Base-by-base conservation (phyloP, 306 rosid genomes). In the Comarum palustre region DNA sequence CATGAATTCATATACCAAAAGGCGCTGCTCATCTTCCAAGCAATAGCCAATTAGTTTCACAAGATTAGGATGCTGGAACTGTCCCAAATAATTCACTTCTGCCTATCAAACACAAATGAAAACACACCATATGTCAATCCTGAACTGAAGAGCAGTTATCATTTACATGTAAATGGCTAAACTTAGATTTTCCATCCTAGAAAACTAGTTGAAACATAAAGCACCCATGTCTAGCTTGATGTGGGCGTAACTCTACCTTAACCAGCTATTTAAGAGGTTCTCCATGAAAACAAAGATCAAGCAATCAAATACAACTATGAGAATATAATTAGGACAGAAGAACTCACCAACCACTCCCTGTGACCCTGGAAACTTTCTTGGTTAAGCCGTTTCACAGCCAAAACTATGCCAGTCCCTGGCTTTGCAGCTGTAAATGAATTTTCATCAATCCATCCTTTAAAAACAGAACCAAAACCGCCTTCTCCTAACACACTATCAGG, bases 401-500 rank as follows among this genome's bases (percentile, higher is more conserved):
- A 78, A 74, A 85, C 81, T 46, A 80, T 82, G 63, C 88, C 88
- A 13, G 78, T 76, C 69, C 88, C 88, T 2, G 88, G 88, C 76
- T 82, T 85, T 36, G 86, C 58, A 76, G 88, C 86, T 29, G 78
- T 57, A 19, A 82, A 82, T 27, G 88, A 76, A 51, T 85, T 74
- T 62, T 82, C 88, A 66, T 85, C 86, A 61, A 85, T 85, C 88
- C 88, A 85, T 9, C 88, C 88, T 73, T 85, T 85, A 13, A 74
- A 85, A 69, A 85, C 88, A 1, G 88, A 81, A 31, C 88, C 88
- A 24, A 85, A 85, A 24, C 88, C 88, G 20, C 88, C 88, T 73
- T 85, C 88, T 73, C 88, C 88, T 57, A 85, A 51, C 75, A 85
- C 83, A 41, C 88, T 85, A 79, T 85, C 88, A 1, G 88, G 84